A percentile compares a stretch with the other conserved stretches of the same genome.
These are phyloP conservation scores for Yamadazyma insecticola DNA, from an alignment of 805 yeast species.

Conservation along the genomic window DNA sequence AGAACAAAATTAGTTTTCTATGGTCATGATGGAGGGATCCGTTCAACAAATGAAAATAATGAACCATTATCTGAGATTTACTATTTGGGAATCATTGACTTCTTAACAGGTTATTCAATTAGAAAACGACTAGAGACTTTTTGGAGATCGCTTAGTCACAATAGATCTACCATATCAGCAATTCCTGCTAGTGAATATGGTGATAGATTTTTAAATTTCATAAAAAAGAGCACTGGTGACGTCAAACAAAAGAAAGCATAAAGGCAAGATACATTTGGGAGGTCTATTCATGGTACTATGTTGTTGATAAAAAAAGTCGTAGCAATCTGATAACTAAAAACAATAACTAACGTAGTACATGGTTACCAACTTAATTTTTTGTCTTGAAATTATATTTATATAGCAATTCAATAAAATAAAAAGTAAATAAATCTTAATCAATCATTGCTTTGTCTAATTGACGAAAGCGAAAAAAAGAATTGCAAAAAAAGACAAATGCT, in stretches of 20 bases:
- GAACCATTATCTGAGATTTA: slow-evolving; percentile 66
- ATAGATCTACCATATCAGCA: slow-evolving; percentile 72
- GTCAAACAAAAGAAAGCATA: slow-evolving; percentile 1
- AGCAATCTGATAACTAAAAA: too few relatives aligned
- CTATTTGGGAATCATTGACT: slow-evolving; percentile 91
- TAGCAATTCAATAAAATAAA: too few relatives aligned
- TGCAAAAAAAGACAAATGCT: slow-evolving; percentile 38
- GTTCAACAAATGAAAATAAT: slow-evolving; percentile 62
- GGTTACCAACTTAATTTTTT: too few relatives aligned
- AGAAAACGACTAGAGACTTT: slow-evolving; percentile 80
- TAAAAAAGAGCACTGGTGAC: slow-evolving; percentile 22
- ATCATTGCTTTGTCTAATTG: too few relatives aligned
- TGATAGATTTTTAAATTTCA: slow-evolving; percentile 72
- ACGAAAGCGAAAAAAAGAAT: slow-evolving; percentile 1
- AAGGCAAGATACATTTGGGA: too few relatives aligned
- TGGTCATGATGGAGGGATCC: slow-evolving; percentile 79
- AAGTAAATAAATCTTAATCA: too few relatives aligned
- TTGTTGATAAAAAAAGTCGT: too few relatives aligned
- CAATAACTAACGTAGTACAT: too few relatives aligned
- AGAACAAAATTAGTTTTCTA: slow-evolving; percentile 57
- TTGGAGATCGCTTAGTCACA: slow-evolving; percentile 70
- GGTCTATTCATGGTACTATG: too few relatives aligned
- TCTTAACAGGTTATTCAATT: slow-evolving; percentile 75
- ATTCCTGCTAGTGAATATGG: slow-evolving; percentile 91
- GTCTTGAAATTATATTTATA: too few relatives aligned